Evolutionary conservation across 345 rosid genomes (phyloP).

Genomic region (Citrus sinensis): DNA sequence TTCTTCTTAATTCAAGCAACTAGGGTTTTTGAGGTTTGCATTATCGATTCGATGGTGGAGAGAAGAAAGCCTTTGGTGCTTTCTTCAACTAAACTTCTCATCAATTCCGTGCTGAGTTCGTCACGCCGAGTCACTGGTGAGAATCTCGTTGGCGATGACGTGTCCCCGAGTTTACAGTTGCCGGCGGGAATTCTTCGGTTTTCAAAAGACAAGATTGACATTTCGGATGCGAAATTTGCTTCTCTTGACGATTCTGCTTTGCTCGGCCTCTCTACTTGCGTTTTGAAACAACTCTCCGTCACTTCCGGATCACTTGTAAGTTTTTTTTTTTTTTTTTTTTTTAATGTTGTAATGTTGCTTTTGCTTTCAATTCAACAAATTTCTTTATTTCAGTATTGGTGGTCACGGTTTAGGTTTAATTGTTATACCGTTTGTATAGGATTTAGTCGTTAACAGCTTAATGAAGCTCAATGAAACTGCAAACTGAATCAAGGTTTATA

Average conservation of each 20-base stretch:
- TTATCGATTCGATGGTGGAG: slow-evolving; percentile 50
- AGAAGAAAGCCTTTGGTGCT: slow-evolving; percentile 81
- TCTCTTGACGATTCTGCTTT: slow-evolving; percentile 60
- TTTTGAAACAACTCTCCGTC: slow-evolving; percentile 59
- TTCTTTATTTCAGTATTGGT: background rate
- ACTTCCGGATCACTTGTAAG: slow-evolving; percentile 82
- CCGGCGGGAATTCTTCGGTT: slow-evolving; percentile 71
- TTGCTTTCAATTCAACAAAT: background rate
- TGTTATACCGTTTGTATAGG: background rate
- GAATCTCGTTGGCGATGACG: slow-evolving; percentile 9
- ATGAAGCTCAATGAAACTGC: background rate
- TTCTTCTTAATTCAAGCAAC: background rate
- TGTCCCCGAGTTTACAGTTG: slow-evolving; percentile 25
- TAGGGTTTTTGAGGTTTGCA: slow-evolving; percentile 7
- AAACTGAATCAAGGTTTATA: background rate
- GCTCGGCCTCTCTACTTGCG: slow-evolving; percentile 63
- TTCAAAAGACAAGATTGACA: slow-evolving; percentile 24
- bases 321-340: background rate
- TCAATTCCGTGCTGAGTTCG: slow-evolving; percentile 55
- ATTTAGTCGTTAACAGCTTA: background rate
- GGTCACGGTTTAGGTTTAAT: background rate
- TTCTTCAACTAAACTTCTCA: slow-evolving; percentile 64
- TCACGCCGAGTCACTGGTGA: slow-evolving; percentile 21
- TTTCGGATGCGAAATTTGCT: slow-evolving; percentile 33
- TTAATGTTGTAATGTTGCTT: background rate